These are phyloP conservation scores for Jacaranda mimosifolia DNA, from an alignment of 257 asterid genomes.

Conservation along the genomic window DNA sequence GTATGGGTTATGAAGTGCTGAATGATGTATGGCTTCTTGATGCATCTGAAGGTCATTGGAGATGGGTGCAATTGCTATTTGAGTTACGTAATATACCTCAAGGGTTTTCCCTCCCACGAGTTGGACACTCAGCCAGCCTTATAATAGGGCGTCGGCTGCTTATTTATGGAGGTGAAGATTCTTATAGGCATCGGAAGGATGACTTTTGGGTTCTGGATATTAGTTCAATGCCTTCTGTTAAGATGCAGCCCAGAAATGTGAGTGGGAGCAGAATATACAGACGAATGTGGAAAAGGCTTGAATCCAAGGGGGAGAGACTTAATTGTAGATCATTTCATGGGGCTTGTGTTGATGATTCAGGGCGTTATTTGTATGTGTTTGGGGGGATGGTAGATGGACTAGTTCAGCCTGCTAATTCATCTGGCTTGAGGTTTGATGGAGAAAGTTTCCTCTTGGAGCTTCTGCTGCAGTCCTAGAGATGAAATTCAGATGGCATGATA, in stretches of 20 bases:
- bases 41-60: slow-evolving; percentile 52
- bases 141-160: slow-evolving; percentile 79
- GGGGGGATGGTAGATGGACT: slow-evolving; percentile 97
- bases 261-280: slow-evolving; percentile 36
- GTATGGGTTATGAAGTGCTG: slow-evolving; percentile 73
- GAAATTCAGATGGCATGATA: slow-evolving; percentile 1
- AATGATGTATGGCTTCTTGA: slow-evolving; percentile 80
- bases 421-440: slow-evolving; percentile 83
- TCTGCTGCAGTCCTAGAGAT: slow-evolving; percentile 43
- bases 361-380: slow-evolving; percentile 68
- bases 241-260: slow-evolving; percentile 37
- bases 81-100: slow-evolving; percentile 66
- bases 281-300: slow-evolving; percentile 73
- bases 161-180: slow-evolving; percentile 91
- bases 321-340: slow-evolving; percentile 82
- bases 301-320: slow-evolving; percentile 64
- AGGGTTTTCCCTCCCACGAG: slow-evolving; percentile 77
- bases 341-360: slow-evolving; percentile 82
- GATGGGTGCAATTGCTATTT: slow-evolving; percentile 68
- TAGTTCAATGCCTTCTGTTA: slow-evolving; percentile 43
- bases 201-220: slow-evolving; percentile 90
- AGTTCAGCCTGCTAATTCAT: slow-evolving; percentile 61
- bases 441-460: slow-evolving; percentile 76
- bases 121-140: slow-evolving; percentile 90
- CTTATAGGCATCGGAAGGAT: slow-evolving; percentile 67